phyloP scores from a whole-genome alignment of 1,284 basidiomycete species.

The Sanghuangporus sanghuang region DNA sequence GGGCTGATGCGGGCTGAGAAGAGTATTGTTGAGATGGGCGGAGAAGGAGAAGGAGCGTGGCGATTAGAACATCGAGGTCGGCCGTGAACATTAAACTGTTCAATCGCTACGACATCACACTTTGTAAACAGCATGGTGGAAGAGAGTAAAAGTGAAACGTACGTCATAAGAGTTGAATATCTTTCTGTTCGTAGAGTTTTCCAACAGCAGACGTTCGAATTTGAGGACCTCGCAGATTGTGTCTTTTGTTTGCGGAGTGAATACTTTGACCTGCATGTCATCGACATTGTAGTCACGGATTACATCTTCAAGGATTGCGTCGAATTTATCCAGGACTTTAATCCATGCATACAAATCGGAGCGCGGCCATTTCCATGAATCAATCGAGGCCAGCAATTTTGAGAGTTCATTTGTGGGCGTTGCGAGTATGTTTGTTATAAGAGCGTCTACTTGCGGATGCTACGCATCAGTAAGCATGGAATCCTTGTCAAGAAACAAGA shows the following conservation, averaged over 20 bases:
- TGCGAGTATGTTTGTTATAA: constrained; percentile 63
- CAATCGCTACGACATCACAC: constrained; percentile 57
- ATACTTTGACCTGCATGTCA: constrained; percentile 76
- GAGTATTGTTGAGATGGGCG: constrained; percentile 95
- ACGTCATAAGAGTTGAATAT: constrained; percentile 97
- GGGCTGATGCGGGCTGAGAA: constrained; percentile 71
- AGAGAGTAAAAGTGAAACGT: constrained; percentile 30
- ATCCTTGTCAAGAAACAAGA: not conserved
- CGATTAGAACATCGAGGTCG: constrained; percentile 85
- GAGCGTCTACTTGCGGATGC: constrained; percentile 73
- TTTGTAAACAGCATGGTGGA: constrained; percentile 16
- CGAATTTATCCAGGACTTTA: constrained; percentile 93
- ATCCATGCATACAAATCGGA: constrained; percentile 98
- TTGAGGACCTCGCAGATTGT: constrained; percentile 79
- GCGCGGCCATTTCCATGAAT: constrained; percentile 90
- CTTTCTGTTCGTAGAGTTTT: constrained; percentile 98
- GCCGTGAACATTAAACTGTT: constrained; percentile 85
- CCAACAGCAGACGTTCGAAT: constrained; percentile 87
- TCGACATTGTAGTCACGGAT: constrained; percentile 83
- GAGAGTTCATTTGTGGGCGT: constrained; percentile 64
- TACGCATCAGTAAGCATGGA: constrained; percentile 27
- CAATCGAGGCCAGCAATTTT: constrained; percentile 58
- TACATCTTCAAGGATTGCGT: constrained; percentile 78
- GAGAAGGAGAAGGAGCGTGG: constrained; percentile 81
- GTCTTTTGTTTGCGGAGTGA: constrained; percentile 74